These are phyloP conservation scores for Fabrea salina DNA, from an alignment of 169 alveolate genomes.

Conservation along the genomic window DNA sequence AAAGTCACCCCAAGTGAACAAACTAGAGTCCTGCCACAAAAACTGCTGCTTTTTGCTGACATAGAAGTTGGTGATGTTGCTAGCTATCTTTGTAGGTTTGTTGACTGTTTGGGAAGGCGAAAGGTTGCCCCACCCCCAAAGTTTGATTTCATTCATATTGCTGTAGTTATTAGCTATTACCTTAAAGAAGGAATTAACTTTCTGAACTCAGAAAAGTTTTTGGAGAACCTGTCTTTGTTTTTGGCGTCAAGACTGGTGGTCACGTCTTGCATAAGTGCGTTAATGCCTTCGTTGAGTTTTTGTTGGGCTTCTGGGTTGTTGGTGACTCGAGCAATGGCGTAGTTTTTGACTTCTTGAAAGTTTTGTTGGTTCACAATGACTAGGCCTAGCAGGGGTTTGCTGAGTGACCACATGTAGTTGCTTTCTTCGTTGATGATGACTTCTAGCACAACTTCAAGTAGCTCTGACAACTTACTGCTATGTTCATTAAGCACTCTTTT, in stretches of 20 bases:
- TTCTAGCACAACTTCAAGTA: not conserved
- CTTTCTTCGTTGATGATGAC: constrained; percentile 2
- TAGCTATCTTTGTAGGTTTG: too few relatives aligned
- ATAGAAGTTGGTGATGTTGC: too few relatives aligned
- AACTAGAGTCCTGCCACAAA: too few relatives aligned
- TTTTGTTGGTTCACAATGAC: not conserved
- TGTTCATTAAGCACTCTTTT: not conserved
- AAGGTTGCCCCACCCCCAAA: too few relatives aligned
- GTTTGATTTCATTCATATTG: too few relatives aligned
- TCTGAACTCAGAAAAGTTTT: constrained; percentile 6
- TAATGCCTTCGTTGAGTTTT: not conserved
- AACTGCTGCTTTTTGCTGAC: too few relatives aligned
- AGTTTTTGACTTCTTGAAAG: constrained; percentile 8
- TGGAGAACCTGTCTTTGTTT: constrained; percentile 10
- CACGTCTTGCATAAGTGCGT: constrained; percentile 1
- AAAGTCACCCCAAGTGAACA: too few relatives aligned
- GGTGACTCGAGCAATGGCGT: not conserved
- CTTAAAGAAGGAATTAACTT: too few relatives aligned
- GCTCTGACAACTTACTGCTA: not conserved
- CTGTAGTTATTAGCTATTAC: too few relatives aligned
- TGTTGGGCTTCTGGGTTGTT: not conserved
- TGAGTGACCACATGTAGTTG: constrained; percentile 26
- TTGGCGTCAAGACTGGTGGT: not conserved
- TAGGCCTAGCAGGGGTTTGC: constrained; percentile 18
- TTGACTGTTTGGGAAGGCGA: too few relatives aligned